Evolutionary conservation across 129 eudicot species (phyloP).

Genomic region (Ambrosia artemisiifolia): DNA sequence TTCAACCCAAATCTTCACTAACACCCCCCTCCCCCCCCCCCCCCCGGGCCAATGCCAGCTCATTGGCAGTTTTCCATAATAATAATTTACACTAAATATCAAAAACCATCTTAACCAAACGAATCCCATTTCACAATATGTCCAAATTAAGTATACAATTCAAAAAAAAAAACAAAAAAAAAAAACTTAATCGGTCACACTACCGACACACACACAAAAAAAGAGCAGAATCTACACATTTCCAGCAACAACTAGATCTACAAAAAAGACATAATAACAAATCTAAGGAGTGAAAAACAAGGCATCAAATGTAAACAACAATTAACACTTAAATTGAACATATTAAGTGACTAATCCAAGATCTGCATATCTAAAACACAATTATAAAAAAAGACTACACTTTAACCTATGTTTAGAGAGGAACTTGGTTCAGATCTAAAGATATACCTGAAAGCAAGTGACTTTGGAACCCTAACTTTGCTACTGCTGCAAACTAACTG

Average conservation of each 20-base stretch:
- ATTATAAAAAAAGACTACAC: neutral
- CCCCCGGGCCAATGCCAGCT: too few species aligned
- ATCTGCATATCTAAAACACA: conserved; percentile 10
- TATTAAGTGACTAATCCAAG: conserved; percentile 9
- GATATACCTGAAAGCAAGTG: conserved; percentile 36
- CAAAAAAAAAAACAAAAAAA: neutral
- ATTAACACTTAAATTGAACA: neutral
- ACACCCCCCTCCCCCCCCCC: too few species aligned
- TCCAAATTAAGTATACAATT: neutral
- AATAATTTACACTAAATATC: neutral
- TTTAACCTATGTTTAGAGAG: neutral
- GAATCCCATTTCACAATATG: neutral
- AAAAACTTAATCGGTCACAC: neutral
- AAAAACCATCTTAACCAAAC: neutral
- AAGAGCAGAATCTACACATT: conserved; percentile 1
- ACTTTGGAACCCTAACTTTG: conserved; percentile 36
- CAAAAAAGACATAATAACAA: neutral
- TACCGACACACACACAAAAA: neutral
- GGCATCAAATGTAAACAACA: neutral
- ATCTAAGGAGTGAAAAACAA: neutral
- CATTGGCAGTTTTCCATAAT: too few species aligned
- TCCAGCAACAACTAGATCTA: conserved; percentile 19
- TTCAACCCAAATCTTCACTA: too few species aligned
- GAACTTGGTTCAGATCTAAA: conserved; percentile 58
- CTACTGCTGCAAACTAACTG: conserved; percentile 28